These are phyloP conservation scores for Backusella parvicylindrica DNA, from an alignment of 192 early-diverging fungal genomes.

Conservation along the genomic window DNA sequence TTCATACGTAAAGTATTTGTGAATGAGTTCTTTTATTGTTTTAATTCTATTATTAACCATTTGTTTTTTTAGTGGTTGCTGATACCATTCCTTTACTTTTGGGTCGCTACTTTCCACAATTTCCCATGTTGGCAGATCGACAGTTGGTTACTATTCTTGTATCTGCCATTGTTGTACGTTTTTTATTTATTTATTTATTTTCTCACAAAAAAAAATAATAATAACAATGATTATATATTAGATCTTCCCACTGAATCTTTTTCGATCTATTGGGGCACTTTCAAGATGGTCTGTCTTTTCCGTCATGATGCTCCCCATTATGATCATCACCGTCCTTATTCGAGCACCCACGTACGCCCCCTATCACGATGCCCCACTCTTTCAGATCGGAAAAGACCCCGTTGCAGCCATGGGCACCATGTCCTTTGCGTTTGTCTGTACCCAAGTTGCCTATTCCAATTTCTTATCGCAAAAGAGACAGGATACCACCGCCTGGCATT, in stretches of 20 bases:
- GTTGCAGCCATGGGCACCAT: constrained; percentile 64
- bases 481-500: constrained; percentile 42
- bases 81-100: constrained; percentile 47
- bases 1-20: constrained; percentile 35
- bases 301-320: constrained; percentile 58
- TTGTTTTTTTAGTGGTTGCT: constrained; percentile 34
- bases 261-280: constrained; percentile 59
- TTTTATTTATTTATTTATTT: not conserved
- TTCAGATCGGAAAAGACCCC: constrained; percentile 52
- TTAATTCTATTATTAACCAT: not conserved
- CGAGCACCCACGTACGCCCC: constrained; percentile 49
- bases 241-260: constrained; percentile 62
- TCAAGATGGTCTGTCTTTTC: constrained; percentile 52
- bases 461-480: constrained; percentile 48
- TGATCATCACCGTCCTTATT: constrained; percentile 54
- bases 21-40: not conserved
- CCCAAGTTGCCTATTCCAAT: constrained; percentile 58
- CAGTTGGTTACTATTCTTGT: constrained; percentile 39
- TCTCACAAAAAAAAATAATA: not conserved
- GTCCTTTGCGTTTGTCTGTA: constrained; percentile 63
- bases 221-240: constrained; percentile 1
- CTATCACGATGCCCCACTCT: constrained; percentile 47
- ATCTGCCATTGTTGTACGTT: constrained; percentile 39
- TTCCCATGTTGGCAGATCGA: constrained; percentile 22
- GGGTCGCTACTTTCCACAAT: constrained; percentile 25